phyloP scores from a whole-genome alignment of 768 basidiomycete genomes.

The Auricularia heimuer region DNA sequence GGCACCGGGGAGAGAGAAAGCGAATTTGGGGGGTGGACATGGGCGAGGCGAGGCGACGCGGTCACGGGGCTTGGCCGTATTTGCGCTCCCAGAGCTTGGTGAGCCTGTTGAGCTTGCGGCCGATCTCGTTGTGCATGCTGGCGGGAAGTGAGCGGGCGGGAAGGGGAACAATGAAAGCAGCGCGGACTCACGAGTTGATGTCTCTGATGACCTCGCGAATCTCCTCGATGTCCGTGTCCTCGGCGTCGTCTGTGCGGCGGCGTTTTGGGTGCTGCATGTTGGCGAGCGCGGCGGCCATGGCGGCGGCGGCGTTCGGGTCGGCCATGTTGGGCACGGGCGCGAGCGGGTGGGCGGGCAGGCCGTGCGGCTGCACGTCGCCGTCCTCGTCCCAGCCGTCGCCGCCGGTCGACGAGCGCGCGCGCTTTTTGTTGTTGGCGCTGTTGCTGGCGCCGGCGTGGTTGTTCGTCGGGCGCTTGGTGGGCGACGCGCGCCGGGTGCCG shows the following conservation, averaged over 20 bases:
- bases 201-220: conserved; percentile 1
- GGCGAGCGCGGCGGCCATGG: background rate
- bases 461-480: background rate
- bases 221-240: background rate
- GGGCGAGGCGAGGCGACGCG: background rate
- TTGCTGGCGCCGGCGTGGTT: background rate
- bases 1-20: background rate
- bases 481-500: background rate
- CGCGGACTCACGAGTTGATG: background rate
- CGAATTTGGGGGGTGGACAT: background rate
- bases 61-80: background rate
- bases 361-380: background rate
- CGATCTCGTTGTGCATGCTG: background rate
- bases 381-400: background rate
- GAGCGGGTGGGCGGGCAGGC: background rate
- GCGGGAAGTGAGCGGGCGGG: background rate
- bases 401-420: background rate
- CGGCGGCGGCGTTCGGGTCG: too few relatives aligned
- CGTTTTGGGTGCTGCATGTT: background rate
- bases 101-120: background rate
- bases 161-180: background rate
- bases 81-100: background rate
- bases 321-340: background rate
- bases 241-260: background rate
- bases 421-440: background rate